phyloP scores from a whole-genome alignment of 306 rosid species.

The Vigna hirtella region DNA sequence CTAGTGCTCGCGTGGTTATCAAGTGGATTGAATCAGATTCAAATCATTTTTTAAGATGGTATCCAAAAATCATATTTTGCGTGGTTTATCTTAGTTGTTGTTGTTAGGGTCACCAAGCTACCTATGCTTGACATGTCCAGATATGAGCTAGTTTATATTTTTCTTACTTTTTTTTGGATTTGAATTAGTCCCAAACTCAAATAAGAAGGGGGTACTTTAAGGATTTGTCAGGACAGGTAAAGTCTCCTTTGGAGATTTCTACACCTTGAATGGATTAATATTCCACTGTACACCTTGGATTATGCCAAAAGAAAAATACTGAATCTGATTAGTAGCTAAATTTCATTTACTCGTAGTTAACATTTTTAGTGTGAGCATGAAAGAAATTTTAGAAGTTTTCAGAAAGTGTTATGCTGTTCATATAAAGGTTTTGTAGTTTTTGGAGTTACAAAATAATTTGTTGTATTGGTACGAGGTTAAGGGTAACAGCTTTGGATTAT shows the following conservation, averaged over 20 bases:
- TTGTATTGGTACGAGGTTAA: conserved; percentile 1
- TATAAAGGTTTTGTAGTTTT: not conserved
- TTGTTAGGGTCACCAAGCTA: not conserved
- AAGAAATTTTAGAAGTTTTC: not conserved
- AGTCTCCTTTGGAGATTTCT: not conserved
- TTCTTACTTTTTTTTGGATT: too few species aligned
- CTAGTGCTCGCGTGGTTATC: too few species aligned
- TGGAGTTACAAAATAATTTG: not conserved
- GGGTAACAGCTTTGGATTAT: conserved; percentile 4
- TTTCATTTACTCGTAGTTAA: not conserved
- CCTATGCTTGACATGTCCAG: too few species aligned
- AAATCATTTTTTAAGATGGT: not conserved
- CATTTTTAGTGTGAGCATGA: not conserved
- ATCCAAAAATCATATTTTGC: too few species aligned
- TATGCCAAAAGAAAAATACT: not conserved
- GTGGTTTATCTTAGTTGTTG: not conserved
- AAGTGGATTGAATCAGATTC: too few species aligned
- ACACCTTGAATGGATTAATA: not conserved
- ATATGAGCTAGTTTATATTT: too few species aligned
- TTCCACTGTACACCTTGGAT: not conserved
- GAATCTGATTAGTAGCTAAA: not conserved
- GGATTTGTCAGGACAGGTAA: not conserved
- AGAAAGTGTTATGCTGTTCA: not conserved
- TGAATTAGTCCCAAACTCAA: too few species aligned
- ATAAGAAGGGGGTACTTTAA: not conserved